Base-by-base conservation (phyloP, 805 yeast genomes). In the Babjeviella inositovora region DNA sequence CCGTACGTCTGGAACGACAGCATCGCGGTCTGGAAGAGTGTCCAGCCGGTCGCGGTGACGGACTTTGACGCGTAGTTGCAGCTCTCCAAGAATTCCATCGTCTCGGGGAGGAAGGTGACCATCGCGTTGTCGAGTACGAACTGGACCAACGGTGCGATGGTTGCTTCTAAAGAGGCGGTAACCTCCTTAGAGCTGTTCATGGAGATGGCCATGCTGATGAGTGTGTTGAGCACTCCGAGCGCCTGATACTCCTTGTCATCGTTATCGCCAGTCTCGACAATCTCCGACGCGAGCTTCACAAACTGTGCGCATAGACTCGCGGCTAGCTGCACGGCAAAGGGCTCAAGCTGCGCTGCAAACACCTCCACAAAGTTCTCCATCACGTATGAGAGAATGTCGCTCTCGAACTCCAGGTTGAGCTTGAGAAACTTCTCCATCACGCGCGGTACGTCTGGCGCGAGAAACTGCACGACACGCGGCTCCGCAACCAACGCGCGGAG, bases 351-450 rank as follows among this genome's bases (percentile, higher is more conserved):
- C 32, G 72, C 79, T 5, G 93, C 63, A 47, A 76, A 90, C 28
- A 66, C 69, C 40, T 85, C 95, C 14, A 87, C 96, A 42, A 90
- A 75, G 37, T 85, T 94, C 54, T 87, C 97, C 75, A 87, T 82
- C 5, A 87, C 94, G 13, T 75, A 77, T 11, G 93, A 70, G 14
- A 90, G 62, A 2, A 84, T 66, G 40, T 90, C 98, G 28, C 76
- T 70, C 38, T 87, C 98, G 32, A 85, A 68, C 28, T 73, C 71
- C 38, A 80, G 74, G 4, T 92, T 72, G 21, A 87, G 50, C 7
- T 62, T 64, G 32, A 87, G 54, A 27, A 90, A 53, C 33, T 66
- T 71, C 31, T 82, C 80, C 81, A 90, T 80, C 1, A 84, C 70
- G 17, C 77, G 79, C 15, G 85, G 63, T 27, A 87, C 76, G 21